phyloP scores from a whole-genome alignment of 2,329 filamentous ascomycete genomes.

The Domatiomyces catenatus region DNA sequence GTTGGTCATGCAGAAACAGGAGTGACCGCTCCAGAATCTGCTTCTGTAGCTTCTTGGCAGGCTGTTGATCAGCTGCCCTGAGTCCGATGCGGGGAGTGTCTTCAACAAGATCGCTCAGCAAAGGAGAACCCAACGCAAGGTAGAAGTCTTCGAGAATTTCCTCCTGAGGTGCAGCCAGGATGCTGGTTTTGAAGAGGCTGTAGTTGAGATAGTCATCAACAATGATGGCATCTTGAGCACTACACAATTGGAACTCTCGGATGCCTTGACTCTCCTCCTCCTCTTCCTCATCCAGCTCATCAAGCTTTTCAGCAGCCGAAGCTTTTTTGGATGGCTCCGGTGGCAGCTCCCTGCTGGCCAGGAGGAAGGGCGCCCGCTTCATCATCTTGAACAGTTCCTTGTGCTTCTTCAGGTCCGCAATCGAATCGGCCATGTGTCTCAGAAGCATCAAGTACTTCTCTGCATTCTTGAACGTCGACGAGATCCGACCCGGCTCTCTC shows the following conservation, averaged over 20 bases:
- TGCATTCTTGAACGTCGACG: conserved; percentile 61
- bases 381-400: conserved; percentile 63
- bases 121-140: conserved; percentile 58
- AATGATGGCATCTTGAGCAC: conserved; percentile 57
- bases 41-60: conserved; percentile 56
- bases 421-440: conserved; percentile 61
- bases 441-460: conserved; percentile 80
- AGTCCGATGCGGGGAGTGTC: conserved; percentile 60
- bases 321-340: conserved; percentile 12
- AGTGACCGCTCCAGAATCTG: conserved; percentile 77
- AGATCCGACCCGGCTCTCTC: conserved; percentile 64
- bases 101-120: conserved; percentile 61
- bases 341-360: conserved; percentile 64
- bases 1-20: conserved; percentile 76
- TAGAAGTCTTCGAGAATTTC: conserved; percentile 78
- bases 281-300: conserved; percentile 32
- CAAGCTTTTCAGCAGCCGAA: conserved; percentile 25
- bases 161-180: conserved; percentile 81
- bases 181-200: conserved; percentile 66
- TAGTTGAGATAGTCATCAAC: conserved; percentile 83
- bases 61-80: conserved; percentile 48
- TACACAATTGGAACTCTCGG: conserved; percentile 63
- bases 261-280: conserved; percentile 49
- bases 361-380: conserved; percentile 58
- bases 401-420: conserved; percentile 56